Conservation (phyloP, 257 asterid species). For the Plantago major region DNA sequence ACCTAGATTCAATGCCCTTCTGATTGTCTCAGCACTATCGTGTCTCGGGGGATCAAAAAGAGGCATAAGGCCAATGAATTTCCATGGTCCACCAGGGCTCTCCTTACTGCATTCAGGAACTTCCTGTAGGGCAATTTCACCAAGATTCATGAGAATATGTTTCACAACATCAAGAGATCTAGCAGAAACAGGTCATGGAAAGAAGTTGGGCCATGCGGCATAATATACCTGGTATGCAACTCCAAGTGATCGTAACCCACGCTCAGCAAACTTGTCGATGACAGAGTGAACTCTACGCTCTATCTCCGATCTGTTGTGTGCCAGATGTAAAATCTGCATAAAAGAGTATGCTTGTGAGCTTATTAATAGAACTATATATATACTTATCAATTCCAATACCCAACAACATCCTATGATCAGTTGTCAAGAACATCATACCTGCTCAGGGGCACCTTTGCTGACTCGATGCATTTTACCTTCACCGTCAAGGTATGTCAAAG, state of each 20-base stretch:
- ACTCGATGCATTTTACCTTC: slow-evolving; percentile 79
- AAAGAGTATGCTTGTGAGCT: slow-evolving; percentile 8
- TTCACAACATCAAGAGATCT: slow-evolving; percentile 1
- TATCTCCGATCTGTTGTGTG: slow-evolving; percentile 36
- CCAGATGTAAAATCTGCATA: slow-evolving; percentile 41
- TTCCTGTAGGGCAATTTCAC: slow-evolving; percentile 20
- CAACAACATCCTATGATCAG: slow-evolving; percentile 10
- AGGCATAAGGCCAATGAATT: slow-evolving; percentile 52
- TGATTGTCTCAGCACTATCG: slow-evolving; percentile 53
- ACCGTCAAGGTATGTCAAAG: slow-evolving; percentile 63
- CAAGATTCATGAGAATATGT: slow-evolving; percentile 1
- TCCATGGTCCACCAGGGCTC: slow-evolving; percentile 51
- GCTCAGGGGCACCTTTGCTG: slow-evolving; percentile 98
- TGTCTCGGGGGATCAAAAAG: slow-evolving; percentile 63
- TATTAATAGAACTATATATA: slow-evolving; percentile 15
- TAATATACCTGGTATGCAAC: slow-evolving; percentile 40
- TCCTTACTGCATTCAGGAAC: slow-evolving; percentile 51
- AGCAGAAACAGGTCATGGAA: background rate
- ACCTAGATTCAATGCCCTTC: slow-evolving; percentile 47
- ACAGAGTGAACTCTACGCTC: slow-evolving; percentile 35
- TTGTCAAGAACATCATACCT: slow-evolving; percentile 38
- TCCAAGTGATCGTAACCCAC: slow-evolving; percentile 59
- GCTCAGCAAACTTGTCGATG: slow-evolving; percentile 53
- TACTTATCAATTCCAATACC: background rate
- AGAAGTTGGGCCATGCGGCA: background rate